Base-by-base conservation (phyloP, 2,329 filamentous ascomycete species). In the Fonsecaea pugnacius region DNA sequence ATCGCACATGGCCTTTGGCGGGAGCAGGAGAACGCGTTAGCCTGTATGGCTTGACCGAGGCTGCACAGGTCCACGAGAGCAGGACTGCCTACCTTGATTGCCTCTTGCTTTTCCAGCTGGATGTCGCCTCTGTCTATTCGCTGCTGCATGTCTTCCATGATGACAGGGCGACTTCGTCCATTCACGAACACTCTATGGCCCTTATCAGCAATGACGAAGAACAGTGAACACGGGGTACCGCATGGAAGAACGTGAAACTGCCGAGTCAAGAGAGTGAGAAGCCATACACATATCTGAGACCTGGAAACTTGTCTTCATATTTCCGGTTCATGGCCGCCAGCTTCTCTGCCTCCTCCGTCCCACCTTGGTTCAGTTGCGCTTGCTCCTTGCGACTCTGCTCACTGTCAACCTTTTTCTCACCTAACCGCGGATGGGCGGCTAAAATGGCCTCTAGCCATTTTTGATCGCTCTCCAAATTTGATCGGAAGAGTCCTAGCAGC, bases 331-430 rank as follows among this genome's bases (percentile, higher is more conserved):
- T 77, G 33, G 73, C 74, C 6, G 79, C 82, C 66, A 96, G 77
- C 72, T 80, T 77, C 64, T 80, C 78, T 8, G 79, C 80, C 72
- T 90, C 87, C 52, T 80, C 9, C 27, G 58, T 10, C 54, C 69
- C 80, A 0, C 80, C 83, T 7, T 77, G 77, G 62, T 89, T 85
- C 66, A 97, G 77, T 72, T 90, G 87, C 18, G 89, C 90, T 77
- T 97, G 93, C 79, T 97, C 93, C 4, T 85, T 85, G n/a, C 83
- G 83, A 67, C 91, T 95, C 78, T 93, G 86, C 58, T 86, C 89
- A 72, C 91, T 96, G n/a, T 92, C 89, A 46, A 92, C 87, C 74
- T 89, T 91, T 76, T 89, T 89, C 71, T 88, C 90, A 12, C 93
- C 93, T 8, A 97, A 84, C 2, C 93, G 85, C 0, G 93, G 93